Percentiles rank a stretch among this genome's conserved stretches.
Evolutionary conservation across 768 basidiomycete species (phyloP).

Genomic region (Lentinus tigrinus): DNA sequence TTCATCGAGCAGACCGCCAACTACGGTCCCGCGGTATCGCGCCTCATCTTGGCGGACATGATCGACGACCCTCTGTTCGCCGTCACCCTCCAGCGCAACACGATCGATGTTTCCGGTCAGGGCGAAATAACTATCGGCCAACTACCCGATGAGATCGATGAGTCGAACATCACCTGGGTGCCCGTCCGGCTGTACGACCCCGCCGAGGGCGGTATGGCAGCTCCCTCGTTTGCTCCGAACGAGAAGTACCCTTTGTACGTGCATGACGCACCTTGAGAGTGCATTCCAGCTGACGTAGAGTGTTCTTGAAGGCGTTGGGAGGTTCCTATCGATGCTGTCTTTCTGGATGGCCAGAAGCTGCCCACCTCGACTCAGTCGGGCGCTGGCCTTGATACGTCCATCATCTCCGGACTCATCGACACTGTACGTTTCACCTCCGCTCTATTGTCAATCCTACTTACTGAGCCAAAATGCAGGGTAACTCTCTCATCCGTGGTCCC

Average conservation of each 20-base stretch:
- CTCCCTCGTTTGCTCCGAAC: constrained; percentile 55
- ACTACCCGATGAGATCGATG: constrained; percentile 51
- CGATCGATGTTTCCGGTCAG: constrained; percentile 65
- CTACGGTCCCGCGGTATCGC: constrained; percentile 35
- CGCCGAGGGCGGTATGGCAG: constrained; percentile 51
- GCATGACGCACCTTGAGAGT: background rate
- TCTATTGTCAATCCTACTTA: background rate
- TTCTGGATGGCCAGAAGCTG: constrained; percentile 62
- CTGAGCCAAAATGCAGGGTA: constrained; percentile 48
- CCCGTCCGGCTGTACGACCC: constrained; percentile 55
- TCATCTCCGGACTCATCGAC: constrained; percentile 67
- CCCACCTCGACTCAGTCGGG: constrained; percentile 52
- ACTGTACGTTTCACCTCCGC: constrained; percentile 46
- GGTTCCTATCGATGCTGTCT: constrained; percentile 68
- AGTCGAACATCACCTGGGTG: constrained; percentile 64
- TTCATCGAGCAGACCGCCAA: constrained; percentile 25
- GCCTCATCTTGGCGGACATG: constrained; percentile 33
- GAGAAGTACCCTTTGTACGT: constrained; percentile 49
- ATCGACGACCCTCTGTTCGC: constrained; percentile 44
- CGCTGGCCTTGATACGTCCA: constrained; percentile 35
- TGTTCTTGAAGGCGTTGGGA: constrained; percentile 50
- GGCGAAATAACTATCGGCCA: constrained; percentile 68
- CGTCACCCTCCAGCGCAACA: constrained; percentile 63
- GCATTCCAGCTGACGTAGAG: background rate
- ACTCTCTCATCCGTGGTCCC: constrained; percentile 75